Conservation (phyloP, 169 alveolate genomes). For the Plasmodium ovale region DNA sequence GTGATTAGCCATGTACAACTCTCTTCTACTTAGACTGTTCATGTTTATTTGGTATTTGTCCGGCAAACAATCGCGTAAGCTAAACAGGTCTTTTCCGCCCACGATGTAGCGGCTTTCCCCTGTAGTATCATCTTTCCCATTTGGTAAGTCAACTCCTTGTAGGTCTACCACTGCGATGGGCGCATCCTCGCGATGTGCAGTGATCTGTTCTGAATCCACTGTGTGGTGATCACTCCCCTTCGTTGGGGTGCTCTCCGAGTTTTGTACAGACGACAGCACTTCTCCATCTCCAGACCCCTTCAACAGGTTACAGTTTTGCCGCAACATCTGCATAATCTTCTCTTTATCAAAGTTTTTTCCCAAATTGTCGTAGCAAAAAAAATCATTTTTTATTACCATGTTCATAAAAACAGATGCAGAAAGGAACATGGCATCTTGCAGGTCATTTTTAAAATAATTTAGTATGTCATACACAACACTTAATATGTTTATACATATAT, state of each 20-base stretch:
- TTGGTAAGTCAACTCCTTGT: neutral
- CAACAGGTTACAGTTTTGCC: conserved; percentile 1
- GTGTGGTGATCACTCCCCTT: neutral
- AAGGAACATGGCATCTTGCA: conserved; percentile 56
- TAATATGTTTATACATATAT: conserved; percentile 60
- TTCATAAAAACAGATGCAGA: conserved; percentile 71
- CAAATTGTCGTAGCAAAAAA: conserved; percentile 59
- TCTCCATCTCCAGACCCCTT: neutral
- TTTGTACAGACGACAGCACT: too few species aligned
- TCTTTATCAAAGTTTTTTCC: conserved; percentile 53
- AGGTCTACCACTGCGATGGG: too few species aligned
- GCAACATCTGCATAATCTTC: conserved; percentile 33
- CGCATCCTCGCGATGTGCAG: too few species aligned
- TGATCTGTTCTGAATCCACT: neutral
- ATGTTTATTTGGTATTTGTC: conserved; percentile 56
- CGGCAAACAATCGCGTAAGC: conserved; percentile 58
- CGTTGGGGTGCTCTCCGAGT: neutral
- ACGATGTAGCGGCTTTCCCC: too few species aligned
- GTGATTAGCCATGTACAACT: conserved; percentile 67
- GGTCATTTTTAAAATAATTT: conserved; percentile 51
- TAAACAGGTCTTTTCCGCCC: conserved; percentile 34
- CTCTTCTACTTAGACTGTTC: conserved; percentile 32
- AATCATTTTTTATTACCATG: conserved; percentile 64
- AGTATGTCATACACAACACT: conserved; percentile 72
- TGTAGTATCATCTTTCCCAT: neutral